Evolutionary conservation across 495 filamentous ascomycete genomes (phyloP).

Genomic region (Aspergillus affinis): DNA sequence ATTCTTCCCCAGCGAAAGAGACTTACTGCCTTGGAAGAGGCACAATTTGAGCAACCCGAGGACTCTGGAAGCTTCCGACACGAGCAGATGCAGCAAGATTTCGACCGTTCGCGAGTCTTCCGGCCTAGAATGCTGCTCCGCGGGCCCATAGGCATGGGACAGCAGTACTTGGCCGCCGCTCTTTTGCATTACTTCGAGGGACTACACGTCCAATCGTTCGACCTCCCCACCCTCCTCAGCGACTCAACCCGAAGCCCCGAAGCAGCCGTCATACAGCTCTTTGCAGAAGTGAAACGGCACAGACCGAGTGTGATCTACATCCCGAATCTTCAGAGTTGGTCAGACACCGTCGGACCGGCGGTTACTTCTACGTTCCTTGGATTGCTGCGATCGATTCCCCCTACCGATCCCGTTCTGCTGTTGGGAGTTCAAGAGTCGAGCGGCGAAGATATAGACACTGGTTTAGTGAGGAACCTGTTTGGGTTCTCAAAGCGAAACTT

Average conservation of each 20-base stretch:
- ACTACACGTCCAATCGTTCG: conserved; percentile 92
- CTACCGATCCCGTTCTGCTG: conserved; percentile 85
- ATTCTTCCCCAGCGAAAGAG: conserved; percentile 81
- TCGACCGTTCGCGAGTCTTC: conserved; percentile 85
- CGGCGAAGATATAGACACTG: conserved; percentile 53
- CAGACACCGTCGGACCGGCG: conserved; percentile 60
- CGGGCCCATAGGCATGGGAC: conserved; percentile 84
- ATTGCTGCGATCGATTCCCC: conserved; percentile 72
- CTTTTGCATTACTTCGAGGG: conserved; percentile 88
- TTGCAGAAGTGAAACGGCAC: conserved; percentile 86
- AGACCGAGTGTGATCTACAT: conserved; percentile 97
- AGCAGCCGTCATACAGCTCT: conserved; percentile 82
- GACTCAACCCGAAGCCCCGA: conserved; percentile 74
- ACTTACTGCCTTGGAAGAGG: conserved; percentile 87
- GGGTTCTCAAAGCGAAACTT: conserved; percentile 78
- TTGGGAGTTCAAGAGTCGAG: conserved; percentile 74
- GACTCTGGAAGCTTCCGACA: conserved; percentile 78
- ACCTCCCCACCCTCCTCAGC: conserved; percentile 77
- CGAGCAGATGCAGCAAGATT: conserved; percentile 85
- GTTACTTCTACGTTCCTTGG: conserved; percentile 77
- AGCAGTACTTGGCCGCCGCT: conserved; percentile 86
- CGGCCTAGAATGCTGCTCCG: conserved; percentile 80
- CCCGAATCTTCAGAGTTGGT: conserved; percentile 86
- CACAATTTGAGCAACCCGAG: conserved; percentile 83
- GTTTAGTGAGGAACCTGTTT: conserved; percentile 75